Evolutionary conservation across 140 eudicot genomes (phyloP).

Genomic region (Stevia rebaudiana): DNA sequence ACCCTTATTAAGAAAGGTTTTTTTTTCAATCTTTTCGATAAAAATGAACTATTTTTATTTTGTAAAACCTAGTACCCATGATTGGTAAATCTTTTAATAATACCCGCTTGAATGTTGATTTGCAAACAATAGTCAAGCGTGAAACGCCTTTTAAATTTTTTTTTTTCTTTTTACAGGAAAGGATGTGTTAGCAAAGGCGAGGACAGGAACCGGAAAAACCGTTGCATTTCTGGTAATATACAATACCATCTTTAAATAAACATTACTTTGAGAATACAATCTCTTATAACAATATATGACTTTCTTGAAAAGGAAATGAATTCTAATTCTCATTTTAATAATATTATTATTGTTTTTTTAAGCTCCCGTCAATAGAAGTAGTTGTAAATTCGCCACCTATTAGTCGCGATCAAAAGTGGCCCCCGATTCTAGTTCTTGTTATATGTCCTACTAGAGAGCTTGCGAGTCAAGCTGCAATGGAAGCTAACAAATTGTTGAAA

Average conservation of each 20-base stretch:
- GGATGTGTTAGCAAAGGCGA: slow-evolving; percentile 97
- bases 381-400: slow-evolving; percentile 51
- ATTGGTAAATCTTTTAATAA: background rate
- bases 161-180: slow-evolving; percentile 47
- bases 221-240: slow-evolving; percentile 86
- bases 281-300: background rate
- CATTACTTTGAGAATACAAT: background rate
- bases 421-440: slow-evolving; percentile 76
- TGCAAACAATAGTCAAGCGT: background rate
- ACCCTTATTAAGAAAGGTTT: background rate
- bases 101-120: background rate
- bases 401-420: slow-evolving; percentile 66
- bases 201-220: slow-evolving; percentile 97
- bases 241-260: background rate
- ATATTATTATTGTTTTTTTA: slow-evolving; percentile 30
- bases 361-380: slow-evolving; percentile 94
- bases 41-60: background rate
- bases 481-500: slow-evolving; percentile 70
- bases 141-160: background rate
- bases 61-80: background rate
- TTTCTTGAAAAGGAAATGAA: background rate
- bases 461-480: slow-evolving; percentile 91
- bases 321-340: background rate
- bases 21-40: background rate
- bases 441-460: slow-evolving; percentile 97